Base-by-base conservation (phyloP, 495 filamentous ascomycete species). In the Evansstolkia leycettana region DNA sequence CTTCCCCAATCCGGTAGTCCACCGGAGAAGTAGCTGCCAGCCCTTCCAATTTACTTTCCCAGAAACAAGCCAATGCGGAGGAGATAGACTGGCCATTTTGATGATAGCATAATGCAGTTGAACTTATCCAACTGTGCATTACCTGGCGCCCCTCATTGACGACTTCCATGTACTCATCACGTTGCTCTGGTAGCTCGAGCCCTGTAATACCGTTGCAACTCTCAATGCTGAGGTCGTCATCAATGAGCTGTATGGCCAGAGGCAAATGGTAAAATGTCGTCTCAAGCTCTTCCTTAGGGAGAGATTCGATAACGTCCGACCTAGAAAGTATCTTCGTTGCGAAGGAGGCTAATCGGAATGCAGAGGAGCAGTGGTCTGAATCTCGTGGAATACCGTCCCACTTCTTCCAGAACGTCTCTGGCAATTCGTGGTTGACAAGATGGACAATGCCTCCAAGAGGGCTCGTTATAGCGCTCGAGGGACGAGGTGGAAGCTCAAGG, bases 311-410 rank as follows among this genome's bases (percentile, higher is more conserved):
- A 8, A 63, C 18, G 9, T 60, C 41, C 16, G 51, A 43, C 6
- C 37, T 51, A 15, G 55, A 57, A 10, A 89, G 39, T 9, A 87
- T 46, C 33, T 62, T 67, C 10, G 66, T 58, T 0, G 71, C 69
- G 54, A 82, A 93, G 28, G 73, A 54, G 12, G 78, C 72, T 60
- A 92, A 77, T 33, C 90, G 67, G 19, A 88, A 72, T 12, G 83
- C 74, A 35, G 72, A 62, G 1, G 85, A 86, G 14, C 73, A 74
- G 1, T 82, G 83, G 33, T 66, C 65, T 2, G 61, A 57, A 57
- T 95, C 87, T 27, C 77, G 59, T 16, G 64, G 45, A 14, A 70
- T 41, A 17, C 30, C 48, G 32, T 58, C 44, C 40, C 51, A 36
- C 38, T 46, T 18, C 36, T 52, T 27, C 33, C 36, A 33, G 26